Evolutionary conservation across 495 filamentous ascomycete genomes (phyloP).

Genomic region (Penicillium cataractarum): DNA sequence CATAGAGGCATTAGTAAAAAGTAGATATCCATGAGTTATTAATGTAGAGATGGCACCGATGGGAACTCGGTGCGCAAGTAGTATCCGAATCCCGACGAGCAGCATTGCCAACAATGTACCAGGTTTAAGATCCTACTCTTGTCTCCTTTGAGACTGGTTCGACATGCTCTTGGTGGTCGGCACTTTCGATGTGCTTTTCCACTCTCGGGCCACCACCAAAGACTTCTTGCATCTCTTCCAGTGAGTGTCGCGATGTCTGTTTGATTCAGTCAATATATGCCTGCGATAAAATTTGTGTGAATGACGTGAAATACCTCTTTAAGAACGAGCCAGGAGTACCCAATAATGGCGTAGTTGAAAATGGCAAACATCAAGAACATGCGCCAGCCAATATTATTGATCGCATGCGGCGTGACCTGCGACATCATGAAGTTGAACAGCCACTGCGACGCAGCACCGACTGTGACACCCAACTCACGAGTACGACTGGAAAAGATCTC

Average conservation of each 20-base stretch:
- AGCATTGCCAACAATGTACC: not conserved
- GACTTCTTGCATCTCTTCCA: conserved; percentile 44
- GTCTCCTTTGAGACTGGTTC: not conserved
- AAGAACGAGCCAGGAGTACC: conserved; percentile 51
- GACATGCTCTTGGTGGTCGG: conserved; percentile 14
- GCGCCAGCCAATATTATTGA: conserved; percentile 54
- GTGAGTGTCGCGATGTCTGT: conserved; percentile 36
- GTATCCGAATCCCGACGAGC: not conserved
- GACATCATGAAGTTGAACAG: conserved; percentile 60
- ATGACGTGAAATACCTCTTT: conserved; percentile 41
- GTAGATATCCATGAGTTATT: not conserved
- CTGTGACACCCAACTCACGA: conserved; percentile 49
- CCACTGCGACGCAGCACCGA: conserved; percentile 57
- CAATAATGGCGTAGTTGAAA: conserved; percentile 50
- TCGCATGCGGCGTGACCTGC: conserved; percentile 54
- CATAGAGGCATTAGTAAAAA: not conserved
- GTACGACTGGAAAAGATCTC: conserved; percentile 59
- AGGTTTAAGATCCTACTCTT: not conserved
- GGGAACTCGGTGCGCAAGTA: not conserved
- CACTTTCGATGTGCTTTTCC: conserved; percentile 17
- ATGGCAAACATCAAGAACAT: conserved; percentile 62
- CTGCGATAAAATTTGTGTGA: not conserved
- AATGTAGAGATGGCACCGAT: not conserved
- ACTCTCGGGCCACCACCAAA: conserved; percentile 29
- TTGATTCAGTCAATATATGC: not conserved